Evolutionary conservation across 305 asterid species (phyloP).

Genomic region (Fraxinus sp.): DNA sequence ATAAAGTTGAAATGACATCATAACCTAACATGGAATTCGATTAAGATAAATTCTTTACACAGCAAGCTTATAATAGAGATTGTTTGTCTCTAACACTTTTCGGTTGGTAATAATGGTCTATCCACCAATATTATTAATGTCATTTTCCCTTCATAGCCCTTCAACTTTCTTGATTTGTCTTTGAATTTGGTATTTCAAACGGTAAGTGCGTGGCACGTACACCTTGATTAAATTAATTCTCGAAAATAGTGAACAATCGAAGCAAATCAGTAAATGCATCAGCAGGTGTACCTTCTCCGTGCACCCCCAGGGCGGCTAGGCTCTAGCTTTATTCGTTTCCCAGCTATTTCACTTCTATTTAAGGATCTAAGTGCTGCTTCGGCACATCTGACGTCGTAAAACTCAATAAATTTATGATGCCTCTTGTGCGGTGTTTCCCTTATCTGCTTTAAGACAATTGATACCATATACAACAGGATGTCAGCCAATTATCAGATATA

Average conservation of each 20-base stretch:
- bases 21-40: not conserved
- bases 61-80: not conserved
- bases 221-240: constrained; percentile 3
- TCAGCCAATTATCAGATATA: not conserved
- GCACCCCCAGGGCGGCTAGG: constrained; percentile 84
- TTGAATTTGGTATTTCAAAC: not conserved
- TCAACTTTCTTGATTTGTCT: not conserved
- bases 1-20: not conserved
- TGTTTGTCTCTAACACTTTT: not conserved
- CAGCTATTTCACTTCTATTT: constrained; percentile 67
- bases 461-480: not conserved
- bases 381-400: constrained; percentile 69
- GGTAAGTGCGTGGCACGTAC: not conserved
- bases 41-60: not conserved
- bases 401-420: constrained; percentile 71
- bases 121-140: not conserved
- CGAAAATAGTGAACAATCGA: not conserved
- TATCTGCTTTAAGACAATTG: constrained; percentile 40
- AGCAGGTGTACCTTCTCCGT: constrained; percentile 55
- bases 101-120: not conserved
- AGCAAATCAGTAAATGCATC: constrained; percentile 5
- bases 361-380: constrained; percentile 66
- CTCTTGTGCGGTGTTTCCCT: constrained; percentile 78
- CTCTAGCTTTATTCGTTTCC: constrained; percentile 74
- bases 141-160: not conserved